Evolutionary conservation across 441 rosid species (phyloP).

Genomic region (Eutrema salsugineum): DNA sequence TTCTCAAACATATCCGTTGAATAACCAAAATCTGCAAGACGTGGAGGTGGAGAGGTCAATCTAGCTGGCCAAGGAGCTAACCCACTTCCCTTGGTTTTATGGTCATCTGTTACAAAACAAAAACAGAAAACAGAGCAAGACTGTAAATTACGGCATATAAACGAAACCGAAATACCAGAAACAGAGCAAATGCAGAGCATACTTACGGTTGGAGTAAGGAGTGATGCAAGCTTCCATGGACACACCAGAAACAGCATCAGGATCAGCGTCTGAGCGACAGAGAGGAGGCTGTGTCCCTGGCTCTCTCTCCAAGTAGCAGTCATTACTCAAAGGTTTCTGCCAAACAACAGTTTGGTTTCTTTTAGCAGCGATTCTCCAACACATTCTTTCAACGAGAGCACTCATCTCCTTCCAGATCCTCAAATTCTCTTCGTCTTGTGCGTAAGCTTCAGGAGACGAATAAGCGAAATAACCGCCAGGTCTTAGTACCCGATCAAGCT

Average conservation of each 20-base stretch:
- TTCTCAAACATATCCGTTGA: slow-evolving; percentile 72
- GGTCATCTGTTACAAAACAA: slow-evolving; percentile 50
- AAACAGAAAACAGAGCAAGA: slow-evolving; percentile 5
- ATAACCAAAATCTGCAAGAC: slow-evolving; percentile 92
- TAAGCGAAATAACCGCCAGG: slow-evolving; percentile 99
- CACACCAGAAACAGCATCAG: slow-evolving; percentile 84
- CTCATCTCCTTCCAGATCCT: slow-evolving; percentile 97
- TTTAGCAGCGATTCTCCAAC: slow-evolving; percentile 93
- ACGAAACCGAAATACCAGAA: too few relatives aligned
- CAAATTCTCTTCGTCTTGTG: slow-evolving; percentile 92
- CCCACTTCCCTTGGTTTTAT: slow-evolving; percentile 76
- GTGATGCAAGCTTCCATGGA: slow-evolving; percentile 94
- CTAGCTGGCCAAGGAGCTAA: slow-evolving; percentile 99
- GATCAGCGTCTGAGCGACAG: slow-evolving; percentile 82
- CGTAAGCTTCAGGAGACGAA: slow-evolving; percentile 99
- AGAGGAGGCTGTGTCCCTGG: slow-evolving; percentile 92
- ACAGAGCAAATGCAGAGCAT: slow-evolving; percentile 3
- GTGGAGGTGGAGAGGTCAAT: slow-evolving; percentile 73
- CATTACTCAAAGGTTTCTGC: slow-evolving; percentile 95
- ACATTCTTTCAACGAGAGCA: slow-evolving; percentile 84
- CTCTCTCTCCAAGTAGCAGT: slow-evolving; percentile 80
- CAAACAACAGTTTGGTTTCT: slow-evolving; percentile 95
- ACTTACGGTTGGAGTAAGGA: slow-evolving; percentile 88
- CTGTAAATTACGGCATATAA: not conserved
- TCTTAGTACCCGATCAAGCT: slow-evolving; percentile 92